Evolutionary conservation across 257 asterid species (phyloP).

Genomic region (Gentiana macrophylla): DNA sequence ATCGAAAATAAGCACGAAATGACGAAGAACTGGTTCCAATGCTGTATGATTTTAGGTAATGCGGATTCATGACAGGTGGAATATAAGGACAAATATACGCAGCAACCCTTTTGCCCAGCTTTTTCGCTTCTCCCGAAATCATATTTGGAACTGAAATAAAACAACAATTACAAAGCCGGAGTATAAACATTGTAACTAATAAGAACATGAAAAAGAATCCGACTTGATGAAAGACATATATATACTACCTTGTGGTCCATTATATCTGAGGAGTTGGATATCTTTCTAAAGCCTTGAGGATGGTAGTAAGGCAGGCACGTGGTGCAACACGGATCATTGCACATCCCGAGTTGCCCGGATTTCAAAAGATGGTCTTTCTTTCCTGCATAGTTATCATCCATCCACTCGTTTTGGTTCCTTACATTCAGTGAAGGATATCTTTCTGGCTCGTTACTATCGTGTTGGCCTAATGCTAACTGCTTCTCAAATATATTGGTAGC

Average conservation of each 20-base stretch:
- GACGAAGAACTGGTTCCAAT: constrained; percentile 71
- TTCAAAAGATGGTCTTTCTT: constrained; percentile 67
- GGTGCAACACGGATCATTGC: constrained; percentile 91
- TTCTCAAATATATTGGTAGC: constrained; percentile 29
- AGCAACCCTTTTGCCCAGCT: constrained; percentile 51
- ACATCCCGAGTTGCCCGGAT: constrained; percentile 92
- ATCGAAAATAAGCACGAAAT: constrained; percentile 55
- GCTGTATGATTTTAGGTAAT: constrained; percentile 51
- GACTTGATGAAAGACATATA: neutral
- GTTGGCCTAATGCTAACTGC: constrained; percentile 19
- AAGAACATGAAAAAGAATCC: neutral
- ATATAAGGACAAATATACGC: constrained; percentile 31
- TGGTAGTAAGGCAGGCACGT: constrained; percentile 68
- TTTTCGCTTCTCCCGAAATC: constrained; percentile 55
- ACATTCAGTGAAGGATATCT: constrained; percentile 39
- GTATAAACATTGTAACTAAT: too few relatives aligned
- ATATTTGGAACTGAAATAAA: constrained; percentile 47
- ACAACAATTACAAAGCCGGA: too few relatives aligned
- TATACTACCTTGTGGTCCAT: constrained; percentile 58
- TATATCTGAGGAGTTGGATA: constrained; percentile 38
- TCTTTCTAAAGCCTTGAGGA: constrained; percentile 33
- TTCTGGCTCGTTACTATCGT: constrained; percentile 29
- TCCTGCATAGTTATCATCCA: constrained; percentile 25
- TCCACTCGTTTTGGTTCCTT: constrained; percentile 30
- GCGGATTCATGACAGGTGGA: constrained; percentile 87